These are phyloP conservation scores for Cladosporium halotolerans DNA, from an alignment of 2,329 filamentous ascomycete species.

Conservation along the genomic window DNA sequence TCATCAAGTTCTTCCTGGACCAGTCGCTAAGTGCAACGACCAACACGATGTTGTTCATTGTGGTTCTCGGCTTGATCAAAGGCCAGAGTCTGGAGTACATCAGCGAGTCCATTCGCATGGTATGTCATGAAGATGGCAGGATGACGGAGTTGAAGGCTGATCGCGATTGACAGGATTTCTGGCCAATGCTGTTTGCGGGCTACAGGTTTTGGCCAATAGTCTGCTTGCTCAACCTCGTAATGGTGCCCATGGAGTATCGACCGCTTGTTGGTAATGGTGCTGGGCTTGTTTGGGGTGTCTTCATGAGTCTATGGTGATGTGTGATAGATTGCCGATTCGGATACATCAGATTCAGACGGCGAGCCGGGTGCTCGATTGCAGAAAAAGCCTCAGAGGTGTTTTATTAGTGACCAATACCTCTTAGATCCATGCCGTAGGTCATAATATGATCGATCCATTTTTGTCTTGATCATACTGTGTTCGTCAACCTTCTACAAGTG, in stretches of 20 bases:
- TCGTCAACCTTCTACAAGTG: no score
- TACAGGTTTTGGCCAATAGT: slow-evolving; percentile 68
- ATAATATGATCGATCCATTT: no score
- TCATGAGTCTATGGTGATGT: slow-evolving; percentile 6
- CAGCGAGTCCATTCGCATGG: no score
- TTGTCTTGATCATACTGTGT: no score
- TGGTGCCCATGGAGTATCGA: slow-evolving; percentile 58
- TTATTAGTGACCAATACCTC: no score
- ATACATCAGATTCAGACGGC: no score
- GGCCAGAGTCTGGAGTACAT: slow-evolving; percentile 18
- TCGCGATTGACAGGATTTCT: slow-evolving; percentile 19
- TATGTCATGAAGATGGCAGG: background rate
- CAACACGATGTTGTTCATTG: slow-evolving; percentile 61
- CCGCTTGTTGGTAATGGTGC: slow-evolving; percentile 4
- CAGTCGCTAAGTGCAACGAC: slow-evolving; percentile 59
- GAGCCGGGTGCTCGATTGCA: no score
- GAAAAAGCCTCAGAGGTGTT: no score
- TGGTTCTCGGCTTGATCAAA: slow-evolving; percentile 53
- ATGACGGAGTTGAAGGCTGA: background rate
- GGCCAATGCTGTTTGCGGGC: slow-evolving; percentile 59
- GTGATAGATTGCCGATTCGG: background rate
- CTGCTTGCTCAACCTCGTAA: slow-evolving; percentile 62
- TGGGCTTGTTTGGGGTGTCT: background rate
- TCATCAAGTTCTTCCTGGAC: slow-evolving; percentile 62
- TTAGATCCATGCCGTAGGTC: no score